Percentiles rank a stretch among this genome's conserved stretches.
phyloP scores from a whole-genome alignment of 495 filamentous ascomycete genomes.

The Xylaria bambusicola region DNA sequence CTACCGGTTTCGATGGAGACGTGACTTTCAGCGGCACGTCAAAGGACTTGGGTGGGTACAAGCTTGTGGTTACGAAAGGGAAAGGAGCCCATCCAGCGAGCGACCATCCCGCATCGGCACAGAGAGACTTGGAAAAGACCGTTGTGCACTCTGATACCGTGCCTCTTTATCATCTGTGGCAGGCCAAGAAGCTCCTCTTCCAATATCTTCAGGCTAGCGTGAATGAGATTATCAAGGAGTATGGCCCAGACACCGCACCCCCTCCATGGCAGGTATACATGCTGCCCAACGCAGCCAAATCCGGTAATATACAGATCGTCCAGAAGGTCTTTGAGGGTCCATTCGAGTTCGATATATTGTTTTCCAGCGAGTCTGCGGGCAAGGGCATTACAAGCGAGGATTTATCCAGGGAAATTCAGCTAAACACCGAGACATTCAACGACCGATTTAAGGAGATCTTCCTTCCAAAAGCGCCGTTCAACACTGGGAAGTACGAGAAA shows the following conservation, averaged over 20 bases:
- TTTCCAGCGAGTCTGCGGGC: conserved; percentile 75
- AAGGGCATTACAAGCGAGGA: conserved; percentile 61
- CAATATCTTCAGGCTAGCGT: conserved; percentile 75
- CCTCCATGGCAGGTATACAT: conserved; percentile 87
- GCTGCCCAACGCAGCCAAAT: conserved; percentile 64
- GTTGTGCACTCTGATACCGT: conserved; percentile 70
- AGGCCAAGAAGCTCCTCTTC: conserved; percentile 81
- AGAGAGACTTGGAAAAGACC: conserved; percentile 69
- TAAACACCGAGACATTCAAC: conserved; percentile 65
- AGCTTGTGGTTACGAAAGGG: conserved; percentile 74
- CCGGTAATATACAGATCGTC: conserved; percentile 83
- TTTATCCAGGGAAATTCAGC: conserved; percentile 68
- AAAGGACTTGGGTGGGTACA: conserved; percentile 78
- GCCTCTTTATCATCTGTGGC: conserved; percentile 77
- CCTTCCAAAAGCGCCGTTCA: conserved; percentile 73
- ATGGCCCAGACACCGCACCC: conserved; percentile 70
- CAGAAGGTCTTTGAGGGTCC: conserved; percentile 90
- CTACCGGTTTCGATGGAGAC: conserved; percentile 66
- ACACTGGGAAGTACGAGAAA: conserved; percentile 66
- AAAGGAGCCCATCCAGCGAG: conserved; percentile 62
- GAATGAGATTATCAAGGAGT: conserved; percentile 64
- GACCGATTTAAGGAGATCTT: conserved; percentile 75
- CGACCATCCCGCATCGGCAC: conserved; percentile 59
- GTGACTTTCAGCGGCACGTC: conserved; percentile 77
- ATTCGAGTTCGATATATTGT: conserved; percentile 95